Base-by-base conservation (phyloP, 768 basidiomycete species). In the Termitomyces bulborhizus region DNA sequence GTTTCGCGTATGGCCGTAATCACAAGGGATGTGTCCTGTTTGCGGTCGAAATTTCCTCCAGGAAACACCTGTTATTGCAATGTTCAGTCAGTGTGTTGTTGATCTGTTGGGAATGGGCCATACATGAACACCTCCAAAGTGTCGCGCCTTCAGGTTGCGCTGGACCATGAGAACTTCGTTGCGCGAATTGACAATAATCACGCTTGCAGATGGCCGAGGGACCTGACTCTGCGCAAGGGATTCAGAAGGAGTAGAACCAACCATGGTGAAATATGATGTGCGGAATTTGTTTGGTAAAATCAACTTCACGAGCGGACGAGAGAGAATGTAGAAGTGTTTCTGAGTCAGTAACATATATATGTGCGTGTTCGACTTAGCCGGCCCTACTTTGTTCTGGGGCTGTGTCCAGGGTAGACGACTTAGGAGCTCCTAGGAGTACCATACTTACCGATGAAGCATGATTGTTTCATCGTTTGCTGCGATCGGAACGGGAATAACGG, bases 1-100 rank as follows among this genome's bases (percentile, higher is more conserved):
- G 86, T 84, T 69, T 90, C 87, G 16, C 88, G 76, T 43, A 89
- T 83, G 3, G 86, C 88, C 13, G 86, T 88, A 55, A 84, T 74
- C 32, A 67, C 66, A 18, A 85, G 64, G 9, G 80, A 80, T 6
- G 64, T 63, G 60, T 88, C 87, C 59, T 88, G 85, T 53, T 71
- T 68, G 46, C 72, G 58, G 70, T 88, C 87, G 41, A 73, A 76
- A 65, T 87, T 87, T 16, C 88, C 88, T 13, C 88, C 88, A 6
- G 88, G 88, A 62, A 89, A 90, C 29, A 88, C 88, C 88, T 90
- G 24, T 21, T 36, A 5, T 46, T 15, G n/a, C 44, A 4, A 57
- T 56, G 15, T 49, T 46, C 41, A 57, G 43, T 43, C n/a, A 43
- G 3, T 46, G 31, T 36, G 12, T 16, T 21, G 47, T 32, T 26